A percentile compares a stretch with the other conserved stretches of the same genome.
These are phyloP conservation scores for Yarrowia yakushimensis DNA, from an alignment of 805 yeast genomes.

Conservation along the genomic window DNA sequence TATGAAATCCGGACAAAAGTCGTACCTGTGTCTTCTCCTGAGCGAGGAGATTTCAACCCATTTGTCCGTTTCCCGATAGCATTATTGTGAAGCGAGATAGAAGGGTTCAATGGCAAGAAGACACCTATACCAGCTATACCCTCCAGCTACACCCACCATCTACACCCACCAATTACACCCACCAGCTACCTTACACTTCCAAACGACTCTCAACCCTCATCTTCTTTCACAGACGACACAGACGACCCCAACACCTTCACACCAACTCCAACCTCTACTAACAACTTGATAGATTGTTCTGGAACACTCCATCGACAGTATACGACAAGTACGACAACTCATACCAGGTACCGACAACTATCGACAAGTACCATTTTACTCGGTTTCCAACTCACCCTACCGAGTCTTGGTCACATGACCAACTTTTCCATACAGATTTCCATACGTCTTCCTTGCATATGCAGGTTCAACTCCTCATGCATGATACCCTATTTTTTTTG, in stretches of 20 bases:
- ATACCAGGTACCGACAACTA: no score
- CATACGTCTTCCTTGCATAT: neutral
- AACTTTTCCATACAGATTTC: neutral
- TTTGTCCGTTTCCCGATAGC: neutral
- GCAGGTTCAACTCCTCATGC: no score
- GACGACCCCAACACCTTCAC: no score
- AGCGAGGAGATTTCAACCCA: neutral
- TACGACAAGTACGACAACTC: no score
- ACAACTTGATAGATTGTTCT: neutral
- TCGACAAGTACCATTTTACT: no score
- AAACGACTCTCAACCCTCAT: neutral
- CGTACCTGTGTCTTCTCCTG: neutral
- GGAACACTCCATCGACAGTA: neutral
- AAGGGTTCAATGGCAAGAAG: no score
- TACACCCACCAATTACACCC: neutral
- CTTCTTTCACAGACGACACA: neutral
- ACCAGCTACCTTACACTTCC: neutral
- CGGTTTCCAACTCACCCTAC: no score
- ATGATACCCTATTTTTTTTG: neutral
- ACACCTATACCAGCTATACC: no score
- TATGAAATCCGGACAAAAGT: no score
- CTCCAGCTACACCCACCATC: no score
- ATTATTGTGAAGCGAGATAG: neutral
- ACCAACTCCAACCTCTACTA: no score
- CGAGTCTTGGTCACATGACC: neutral